phyloP scores from a whole-genome alignment of 2,329 filamentous ascomycete species.

The Fusarium chaquense region DNA sequence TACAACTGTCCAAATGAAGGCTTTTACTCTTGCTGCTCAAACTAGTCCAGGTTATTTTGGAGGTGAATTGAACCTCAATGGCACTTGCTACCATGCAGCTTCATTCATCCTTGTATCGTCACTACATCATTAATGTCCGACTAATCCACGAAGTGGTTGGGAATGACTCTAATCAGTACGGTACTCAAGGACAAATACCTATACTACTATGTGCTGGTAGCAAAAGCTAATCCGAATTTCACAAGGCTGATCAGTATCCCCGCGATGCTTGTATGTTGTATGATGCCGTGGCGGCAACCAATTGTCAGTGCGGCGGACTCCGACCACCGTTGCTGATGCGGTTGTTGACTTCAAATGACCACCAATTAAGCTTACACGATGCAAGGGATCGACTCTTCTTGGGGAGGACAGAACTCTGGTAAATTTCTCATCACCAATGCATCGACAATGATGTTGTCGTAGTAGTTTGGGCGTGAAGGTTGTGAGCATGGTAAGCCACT shows the following conservation, averaged over 20 bases:
- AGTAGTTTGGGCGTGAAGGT: not conserved
- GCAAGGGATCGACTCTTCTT: not conserved
- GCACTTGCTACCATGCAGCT: not conserved
- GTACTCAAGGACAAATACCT: not conserved
- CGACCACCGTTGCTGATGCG: not conserved
- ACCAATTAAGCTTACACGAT: not conserved
- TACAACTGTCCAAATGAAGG: no score
- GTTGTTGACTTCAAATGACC: not conserved
- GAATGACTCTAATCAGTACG: not conserved
- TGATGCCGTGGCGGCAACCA: not conserved
- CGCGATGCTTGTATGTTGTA: not conserved
- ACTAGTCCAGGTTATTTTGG: not conserved
- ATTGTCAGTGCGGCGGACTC: not conserved
- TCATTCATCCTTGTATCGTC: not conserved
- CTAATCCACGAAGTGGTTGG: not conserved
- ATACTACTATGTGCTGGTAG: not conserved
- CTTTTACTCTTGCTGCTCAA: not conserved
- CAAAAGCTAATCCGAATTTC: not conserved
- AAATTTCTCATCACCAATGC: not conserved
- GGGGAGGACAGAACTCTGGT: no score
- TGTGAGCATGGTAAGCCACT: not conserved
- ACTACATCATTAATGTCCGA: not conserved
- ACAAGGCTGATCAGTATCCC: not conserved
- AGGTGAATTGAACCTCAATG: not conserved
- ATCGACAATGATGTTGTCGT: not conserved